Percentiles rank a stretch among this genome's conserved stretches.
These are phyloP conservation scores for Blastobotrys muscicola DNA, from an alignment of 805 yeast genomes.

Conservation along the genomic window DNA sequence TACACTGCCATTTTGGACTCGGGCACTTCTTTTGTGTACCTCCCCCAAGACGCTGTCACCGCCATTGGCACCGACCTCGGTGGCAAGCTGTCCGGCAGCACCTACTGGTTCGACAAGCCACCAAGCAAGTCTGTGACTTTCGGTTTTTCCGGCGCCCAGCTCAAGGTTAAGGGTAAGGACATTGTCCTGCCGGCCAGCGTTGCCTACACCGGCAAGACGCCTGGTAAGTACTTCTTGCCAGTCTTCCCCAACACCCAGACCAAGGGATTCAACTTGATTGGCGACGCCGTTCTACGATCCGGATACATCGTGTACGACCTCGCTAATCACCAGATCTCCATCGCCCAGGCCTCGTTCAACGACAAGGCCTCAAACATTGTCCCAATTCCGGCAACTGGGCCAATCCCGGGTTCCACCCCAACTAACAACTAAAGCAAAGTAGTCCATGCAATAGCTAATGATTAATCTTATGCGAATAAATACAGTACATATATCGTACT, in stretches of 20 bases:
- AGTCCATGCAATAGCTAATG: not conserved
- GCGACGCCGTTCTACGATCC: slow-evolving; percentile 49
- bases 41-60: slow-evolving; percentile 2
- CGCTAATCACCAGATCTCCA: slow-evolving; percentile 45
- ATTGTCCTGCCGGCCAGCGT: slow-evolving; percentile 11
- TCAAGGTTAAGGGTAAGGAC: slow-evolving; percentile 17
- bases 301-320: slow-evolving; percentile 59
- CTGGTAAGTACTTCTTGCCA: slow-evolving; percentile 9
- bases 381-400: not conserved
- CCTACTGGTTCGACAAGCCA: slow-evolving; percentile 1
- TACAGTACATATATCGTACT: not conserved
- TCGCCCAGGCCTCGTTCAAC: slow-evolving; percentile 38
- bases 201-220: not conserved
- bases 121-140: slow-evolving; percentile 16
- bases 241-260: slow-evolving; percentile 13
- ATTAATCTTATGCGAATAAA: not conserved
- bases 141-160: slow-evolving; percentile 16
- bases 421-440: too few relatives aligned
- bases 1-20: slow-evolving; percentile 28
- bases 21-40: slow-evolving; percentile 12
- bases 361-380: slow-evolving; percentile 3
- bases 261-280: slow-evolving; percentile 13
- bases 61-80: slow-evolving; percentile 1
- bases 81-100: not conserved
- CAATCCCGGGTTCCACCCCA: not conserved